Evolutionary conservation across 495 filamentous ascomycete genomes (phyloP).

Genomic region (Paragyromitra xinjiangensis): DNA sequence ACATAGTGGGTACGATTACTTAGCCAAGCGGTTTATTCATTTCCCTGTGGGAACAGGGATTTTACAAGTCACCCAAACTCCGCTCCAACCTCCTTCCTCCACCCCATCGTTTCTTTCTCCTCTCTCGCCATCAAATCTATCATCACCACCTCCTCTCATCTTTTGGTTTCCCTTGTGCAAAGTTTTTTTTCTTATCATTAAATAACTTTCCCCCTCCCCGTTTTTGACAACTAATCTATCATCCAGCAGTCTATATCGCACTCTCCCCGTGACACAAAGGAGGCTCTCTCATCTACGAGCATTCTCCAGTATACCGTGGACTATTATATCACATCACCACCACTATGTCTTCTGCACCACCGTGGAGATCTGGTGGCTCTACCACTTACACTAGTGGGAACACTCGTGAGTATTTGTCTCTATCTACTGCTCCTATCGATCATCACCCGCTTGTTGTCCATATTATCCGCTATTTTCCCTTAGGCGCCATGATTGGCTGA

Average conservation of each 20-base stretch:
- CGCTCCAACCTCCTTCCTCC: constrained; percentile 47
- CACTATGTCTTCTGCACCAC: constrained; percentile 53
- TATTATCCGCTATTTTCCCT: not conserved
- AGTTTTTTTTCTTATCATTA: constrained; percentile 35
- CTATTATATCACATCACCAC: constrained; percentile 9
- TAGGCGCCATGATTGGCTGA: constrained; percentile 27
- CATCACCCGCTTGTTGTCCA: not conserved
- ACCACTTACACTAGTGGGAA: constrained; percentile 49
- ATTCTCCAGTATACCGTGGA: not conserved
- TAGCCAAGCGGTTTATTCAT: constrained; percentile 31
- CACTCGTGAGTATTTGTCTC: constrained; percentile 42
- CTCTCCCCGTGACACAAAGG: constrained; percentile 24
- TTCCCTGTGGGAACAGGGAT: constrained; percentile 39
- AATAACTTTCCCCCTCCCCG: constrained; percentile 24
- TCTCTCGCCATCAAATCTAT: constrained; percentile 32
- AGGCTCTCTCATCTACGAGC: constrained; percentile 4
- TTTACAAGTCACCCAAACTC: constrained; percentile 52
- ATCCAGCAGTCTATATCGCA: constrained; percentile 25
- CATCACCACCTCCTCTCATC: constrained; percentile 20
- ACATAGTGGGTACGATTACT: constrained; percentile 8
- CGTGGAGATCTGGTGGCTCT: constrained; percentile 48
- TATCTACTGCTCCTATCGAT: not conserved
- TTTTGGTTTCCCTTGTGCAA: constrained; percentile 32
- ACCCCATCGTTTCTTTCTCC: constrained; percentile 23
- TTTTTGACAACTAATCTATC: constrained; percentile 48